Base-by-base conservation (phyloP, 371 early-diverging fungal genomes). In the Apophysomyces sp. region DNA sequence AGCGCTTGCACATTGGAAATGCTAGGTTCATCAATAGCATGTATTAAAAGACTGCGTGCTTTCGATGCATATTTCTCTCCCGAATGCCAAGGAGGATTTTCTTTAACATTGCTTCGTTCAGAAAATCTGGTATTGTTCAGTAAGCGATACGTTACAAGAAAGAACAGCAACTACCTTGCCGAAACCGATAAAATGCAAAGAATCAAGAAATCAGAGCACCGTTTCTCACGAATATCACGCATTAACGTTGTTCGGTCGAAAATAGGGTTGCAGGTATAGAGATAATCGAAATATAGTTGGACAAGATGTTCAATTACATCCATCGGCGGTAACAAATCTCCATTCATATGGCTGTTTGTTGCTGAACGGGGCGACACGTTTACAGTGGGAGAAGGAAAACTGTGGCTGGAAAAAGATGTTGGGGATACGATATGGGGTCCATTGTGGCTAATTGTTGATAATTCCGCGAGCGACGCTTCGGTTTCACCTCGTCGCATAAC, bases 1-100 rank as follows among this genome's bases (percentile, higher is more conserved):
- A 89, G 54, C 0, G 80, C 85, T 61, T 86, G 85, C 0, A 82
- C 78, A 44, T 80, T 82, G 3, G 77, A 51, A 7, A 87, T 67
- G 28, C 74, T 68, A 8, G 88, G 86, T 11, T 72, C 64, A 61
- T 88, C 86, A 21, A 87, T 52, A 8, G 51, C 63, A 18, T 59
- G 57, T 1, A 73, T 49, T 0, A 78, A 44, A 37, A 71, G 36
- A 1, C 53, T 21, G 21, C 80, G 61, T 5, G 78, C 81, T 52
- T 72, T 74, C 5, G 66, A 60, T 11, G 81, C 81, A 49, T 73
- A 81, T 44, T 74, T 73, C 63, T 81, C 81, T 11, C 81, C 81
- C 0, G 78, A 67, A 39, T 66, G 56, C 81, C 81, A 81, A 3
- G 81, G 72, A 8, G 81, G 81, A 28, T 73, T 77, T 56, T 74